phyloP scores from a whole-genome alignment of 495 filamentous ascomycete species.

The Aspergillus sclerotiicarbonarius region DNA sequence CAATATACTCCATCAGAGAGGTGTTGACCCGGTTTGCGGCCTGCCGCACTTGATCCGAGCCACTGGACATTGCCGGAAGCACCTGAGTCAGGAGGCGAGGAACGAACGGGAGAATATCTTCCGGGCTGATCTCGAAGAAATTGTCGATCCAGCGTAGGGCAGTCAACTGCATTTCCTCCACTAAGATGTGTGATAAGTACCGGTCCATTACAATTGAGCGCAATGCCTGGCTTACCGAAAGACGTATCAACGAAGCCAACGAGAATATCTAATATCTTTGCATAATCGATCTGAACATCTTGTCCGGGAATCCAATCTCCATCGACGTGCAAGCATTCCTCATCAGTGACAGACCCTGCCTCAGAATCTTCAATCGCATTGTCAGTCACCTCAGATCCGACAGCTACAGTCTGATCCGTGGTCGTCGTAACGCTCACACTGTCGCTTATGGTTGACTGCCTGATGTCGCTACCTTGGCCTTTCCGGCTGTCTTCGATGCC shows the following conservation, averaged over 20 bases:
- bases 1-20: conserved; percentile 86
- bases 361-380: conserved; percentile 56
- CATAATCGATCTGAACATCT: conserved; percentile 92
- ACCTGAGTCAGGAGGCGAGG: conserved; percentile 88
- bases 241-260: conserved; percentile 86
- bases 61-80: conserved; percentile 90
- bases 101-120: conserved; percentile 94
- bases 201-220: not conserved
- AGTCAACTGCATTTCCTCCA: conserved; percentile 87
- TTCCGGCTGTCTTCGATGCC: conserved; percentile 86
- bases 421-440: conserved; percentile 53
- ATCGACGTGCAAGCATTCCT: conserved; percentile 64
- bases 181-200: conserved; percentile 31
- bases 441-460: conserved; percentile 63
- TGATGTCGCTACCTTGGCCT: conserved; percentile 61
- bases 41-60: conserved; percentile 80
- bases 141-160: conserved; percentile 93
- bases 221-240: conserved; percentile 53
- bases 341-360: conserved; percentile 57
- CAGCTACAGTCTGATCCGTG: conserved; percentile 46
- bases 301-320: conserved; percentile 97
- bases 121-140: conserved; percentile 95
- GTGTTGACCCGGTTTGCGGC: conserved; percentile 87
- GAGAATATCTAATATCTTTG: conserved; percentile 86
- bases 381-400: conserved; percentile 41